Percentiles rank a stretch among this genome's conserved stretches.
Conservation (phyloP, 1,284 basidiomycete species). For the Trichosporon asahii region DNA sequence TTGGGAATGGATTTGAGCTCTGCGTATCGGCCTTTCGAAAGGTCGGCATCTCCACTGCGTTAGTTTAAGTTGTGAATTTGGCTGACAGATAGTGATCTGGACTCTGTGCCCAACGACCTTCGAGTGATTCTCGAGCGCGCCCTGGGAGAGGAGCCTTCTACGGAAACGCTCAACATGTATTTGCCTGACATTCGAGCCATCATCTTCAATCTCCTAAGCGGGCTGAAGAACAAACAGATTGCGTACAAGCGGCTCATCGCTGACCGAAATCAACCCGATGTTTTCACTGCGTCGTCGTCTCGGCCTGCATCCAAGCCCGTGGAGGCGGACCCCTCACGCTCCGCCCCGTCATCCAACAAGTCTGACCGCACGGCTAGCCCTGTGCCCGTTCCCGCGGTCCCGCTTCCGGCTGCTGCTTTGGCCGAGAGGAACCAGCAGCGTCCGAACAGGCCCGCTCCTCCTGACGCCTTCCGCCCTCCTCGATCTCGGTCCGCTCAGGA, state of each 20-base stretch:
- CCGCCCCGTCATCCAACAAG: background rate
- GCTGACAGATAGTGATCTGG: conserved; percentile 66
- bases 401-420: conserved; percentile 26
- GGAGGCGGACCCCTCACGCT: background rate
- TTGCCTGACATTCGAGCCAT: conserved; percentile 88
- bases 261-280: conserved; percentile 27
- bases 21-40: conserved; percentile 83
- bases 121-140: conserved; percentile 83
- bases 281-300: background rate
- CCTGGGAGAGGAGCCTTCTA: conserved; percentile 81
- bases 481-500: conserved; percentile 26
- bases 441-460: conserved; percentile 36
- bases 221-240: conserved; percentile 85
- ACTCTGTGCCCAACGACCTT: conserved; percentile 83
- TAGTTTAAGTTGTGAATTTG: conserved; percentile 43
- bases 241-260: conserved; percentile 56
- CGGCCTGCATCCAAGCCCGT: background rate
- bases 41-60: conserved; percentile 89
- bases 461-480: conserved; percentile 51
- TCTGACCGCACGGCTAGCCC: conserved; percentile 24
- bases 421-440: conserved; percentile 28
- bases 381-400: conserved; percentile 12
- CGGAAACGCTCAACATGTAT: conserved; percentile 80
- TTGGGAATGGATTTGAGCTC: conserved; percentile 96
- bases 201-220: conserved; percentile 87